phyloP scores from a whole-genome alignment of 192 early-diverging fungal species.

The Rhizophagus sp. region DNA sequence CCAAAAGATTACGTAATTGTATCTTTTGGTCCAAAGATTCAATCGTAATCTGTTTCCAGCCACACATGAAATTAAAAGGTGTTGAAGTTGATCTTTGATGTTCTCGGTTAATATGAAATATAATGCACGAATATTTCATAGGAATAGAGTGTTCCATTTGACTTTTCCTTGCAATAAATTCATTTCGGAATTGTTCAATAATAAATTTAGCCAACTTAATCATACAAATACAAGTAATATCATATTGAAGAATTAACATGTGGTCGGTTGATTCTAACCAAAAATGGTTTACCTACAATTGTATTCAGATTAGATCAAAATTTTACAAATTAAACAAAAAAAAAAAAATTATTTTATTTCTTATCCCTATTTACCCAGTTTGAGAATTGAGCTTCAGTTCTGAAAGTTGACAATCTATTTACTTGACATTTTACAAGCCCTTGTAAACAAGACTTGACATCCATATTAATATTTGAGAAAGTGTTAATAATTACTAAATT shows the following conservation, averaged over 20 bases:
- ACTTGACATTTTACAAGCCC: background rate
- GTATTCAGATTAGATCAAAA: no score
- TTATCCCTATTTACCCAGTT: background rate
- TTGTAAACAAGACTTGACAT: slow-evolving; percentile 7
- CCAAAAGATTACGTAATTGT: background rate
- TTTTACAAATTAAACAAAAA: no score
- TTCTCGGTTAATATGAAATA: background rate
- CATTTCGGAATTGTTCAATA: slow-evolving; percentile 12
- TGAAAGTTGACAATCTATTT: slow-evolving; percentile 18
- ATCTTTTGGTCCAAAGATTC: background rate
- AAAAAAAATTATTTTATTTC: no score
- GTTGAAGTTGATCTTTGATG: background rate
- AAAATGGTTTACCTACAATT: background rate
- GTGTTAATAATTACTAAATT: slow-evolving; percentile 15
- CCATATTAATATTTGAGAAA: slow-evolving; percentile 17
- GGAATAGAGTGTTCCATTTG: no score
- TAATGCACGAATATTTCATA: background rate
- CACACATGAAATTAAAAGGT: background rate
- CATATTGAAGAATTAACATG: slow-evolving; percentile 17
- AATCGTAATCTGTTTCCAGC: background rate
- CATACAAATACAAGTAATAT: background rate
- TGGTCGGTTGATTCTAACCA: slow-evolving; percentile 7
- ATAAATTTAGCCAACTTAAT: slow-evolving; percentile 9
- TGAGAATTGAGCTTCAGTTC: background rate
- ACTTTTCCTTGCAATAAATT: no score